Evolutionary conservation across 805 yeast genomes (phyloP), one percentile per base, ranked within the genome.

Genomic region (Teunomyces panamensis): DNA sequence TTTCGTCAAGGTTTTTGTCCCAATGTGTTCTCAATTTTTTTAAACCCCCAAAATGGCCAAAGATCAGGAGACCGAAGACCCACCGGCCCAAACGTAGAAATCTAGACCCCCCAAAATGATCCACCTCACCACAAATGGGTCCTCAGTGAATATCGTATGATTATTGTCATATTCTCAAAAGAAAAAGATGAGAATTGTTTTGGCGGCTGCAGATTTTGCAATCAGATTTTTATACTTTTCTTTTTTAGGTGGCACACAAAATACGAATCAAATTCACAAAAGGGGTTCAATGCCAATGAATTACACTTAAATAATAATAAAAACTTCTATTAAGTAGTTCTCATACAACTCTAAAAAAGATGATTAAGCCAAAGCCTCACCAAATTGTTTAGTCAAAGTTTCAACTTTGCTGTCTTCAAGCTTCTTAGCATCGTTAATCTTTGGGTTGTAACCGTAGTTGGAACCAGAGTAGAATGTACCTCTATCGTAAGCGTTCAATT

Each of bases 401-500:
- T 33, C 17, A 14, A 9, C 10, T 10, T 33, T 24, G 1, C 4
- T 17, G 10, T 13, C 16, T 4, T 4, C 6, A 4, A 20, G 24
- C 17, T 33, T 33, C 20, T n/a, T 20, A 17, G 20, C 35, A 5
- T 30, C 6, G n/a, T 13, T 17, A 8, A 33, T 7, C 8, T 8
- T 14, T 13, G 36, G 36, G 24, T 47, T 47, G 50, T 50, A 52
- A 16, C 53, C 65, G n/a, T 62, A 64, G 17, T 60, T 57, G n/a
- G 60, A 52, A 44, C 59, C 52, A 30, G 56, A 48, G 56, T 80
- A 82, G 63, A 81, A 81, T 8, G 77, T 70, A 11, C 54, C 49
- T 56, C 84, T 70, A 57, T 79, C 69, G 56, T 80, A 81, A 30
- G 63, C 53, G 49, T 66, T 68, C 48, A 79, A 60, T 39, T 71